These are phyloP conservation scores for Sphaerobolus stellatus DNA, from an alignment of 1,284 basidiomycete genomes.

Conservation along the genomic window DNA sequence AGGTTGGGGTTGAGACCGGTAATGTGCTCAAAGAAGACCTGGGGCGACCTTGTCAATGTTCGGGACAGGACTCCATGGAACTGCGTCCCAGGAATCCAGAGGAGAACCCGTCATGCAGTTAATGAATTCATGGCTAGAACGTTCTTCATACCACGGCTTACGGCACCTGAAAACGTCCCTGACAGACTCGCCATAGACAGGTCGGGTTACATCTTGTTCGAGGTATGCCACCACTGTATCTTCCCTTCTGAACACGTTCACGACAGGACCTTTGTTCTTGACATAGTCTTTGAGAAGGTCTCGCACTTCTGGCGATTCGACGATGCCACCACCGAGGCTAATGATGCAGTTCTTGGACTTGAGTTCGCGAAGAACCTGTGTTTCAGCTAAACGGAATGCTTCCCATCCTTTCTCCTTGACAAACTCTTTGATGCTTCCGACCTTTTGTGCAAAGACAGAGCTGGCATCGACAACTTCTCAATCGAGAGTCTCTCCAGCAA, in stretches of 20 bases:
- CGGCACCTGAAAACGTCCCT: conserved; percentile 82
- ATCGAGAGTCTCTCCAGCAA: conserved; percentile 73
- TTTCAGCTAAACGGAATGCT: conserved; percentile 69
- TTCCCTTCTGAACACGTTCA: conserved; percentile 70
- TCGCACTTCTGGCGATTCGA: conserved; percentile 80
- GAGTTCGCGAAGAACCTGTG: conserved; percentile 58
- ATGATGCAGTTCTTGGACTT: conserved; percentile 70
- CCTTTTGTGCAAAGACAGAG: conserved; percentile 68
- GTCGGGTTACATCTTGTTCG: conserved; percentile 70
- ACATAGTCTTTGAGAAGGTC: conserved; percentile 72
- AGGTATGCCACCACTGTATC: conserved; percentile 80
- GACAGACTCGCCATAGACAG: conserved; percentile 86
- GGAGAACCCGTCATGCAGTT: too few species aligned
- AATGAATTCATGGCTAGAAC: conserved; percentile 82
- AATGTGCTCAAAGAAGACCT: conserved; percentile 87
- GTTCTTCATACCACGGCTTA: conserved; percentile 86
- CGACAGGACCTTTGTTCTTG: conserved; percentile 58
- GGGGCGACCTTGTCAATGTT: conserved; percentile 3
- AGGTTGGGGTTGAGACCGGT: conserved; percentile 74
- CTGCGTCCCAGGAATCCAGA: conserved; percentile 48
- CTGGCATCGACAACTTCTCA: conserved; percentile 91
- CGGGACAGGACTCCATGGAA: conserved; percentile 30
- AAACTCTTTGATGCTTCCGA: conserved; percentile 71
- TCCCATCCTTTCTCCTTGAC: conserved; percentile 79
- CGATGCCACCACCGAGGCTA: conserved; percentile 94